Evolutionary conservation across 2,329 filamentous ascomycete genomes (phyloP).

Genomic region (Pseudocercospora eumusae): DNA sequence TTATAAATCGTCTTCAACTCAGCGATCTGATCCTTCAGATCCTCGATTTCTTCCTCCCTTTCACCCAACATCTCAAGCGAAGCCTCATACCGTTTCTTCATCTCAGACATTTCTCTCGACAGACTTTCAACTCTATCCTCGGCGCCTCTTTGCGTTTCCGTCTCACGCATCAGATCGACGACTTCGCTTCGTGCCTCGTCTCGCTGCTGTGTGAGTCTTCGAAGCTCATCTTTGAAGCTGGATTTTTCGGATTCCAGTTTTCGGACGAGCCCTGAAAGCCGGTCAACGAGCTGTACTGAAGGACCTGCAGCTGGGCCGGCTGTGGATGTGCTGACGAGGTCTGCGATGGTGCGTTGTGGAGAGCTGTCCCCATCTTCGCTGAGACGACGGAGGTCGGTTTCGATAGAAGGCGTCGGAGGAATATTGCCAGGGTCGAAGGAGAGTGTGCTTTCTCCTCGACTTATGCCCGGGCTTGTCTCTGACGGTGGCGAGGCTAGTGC

Average conservation of each 20-base stretch:
- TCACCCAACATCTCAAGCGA: constrained; percentile 93
- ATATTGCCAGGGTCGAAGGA: constrained; percentile 37
- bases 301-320: constrained; percentile 74
- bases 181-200: constrained; percentile 92
- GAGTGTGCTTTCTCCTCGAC: constrained; percentile 51
- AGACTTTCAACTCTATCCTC: constrained; percentile 66
- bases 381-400: constrained; percentile 50
- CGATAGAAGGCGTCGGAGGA: constrained; percentile 51
- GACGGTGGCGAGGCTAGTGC: constrained; percentile 25
- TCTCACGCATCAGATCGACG: constrained; percentile 83
- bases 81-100: constrained; percentile 81
- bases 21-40: constrained; percentile 81
- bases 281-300: constrained; percentile 90
- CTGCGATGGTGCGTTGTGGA: constrained; percentile 68
- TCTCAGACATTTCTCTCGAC: constrained; percentile 65
- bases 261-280: constrained; percentile 91
- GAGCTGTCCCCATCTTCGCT: constrained; percentile 60
- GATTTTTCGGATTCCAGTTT: constrained; percentile 90
- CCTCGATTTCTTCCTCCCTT: constrained; percentile 93
- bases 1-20: constrained; percentile 97
- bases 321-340: constrained; percentile 61
- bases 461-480: constrained; percentile 34
- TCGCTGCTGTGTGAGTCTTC: constrained; percentile 75
- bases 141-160: constrained; percentile 69
- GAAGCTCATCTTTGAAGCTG: constrained; percentile 81